phyloP scores from a whole-genome alignment of 179 eudicot genomes.

The Beta lomatogona region DNA sequence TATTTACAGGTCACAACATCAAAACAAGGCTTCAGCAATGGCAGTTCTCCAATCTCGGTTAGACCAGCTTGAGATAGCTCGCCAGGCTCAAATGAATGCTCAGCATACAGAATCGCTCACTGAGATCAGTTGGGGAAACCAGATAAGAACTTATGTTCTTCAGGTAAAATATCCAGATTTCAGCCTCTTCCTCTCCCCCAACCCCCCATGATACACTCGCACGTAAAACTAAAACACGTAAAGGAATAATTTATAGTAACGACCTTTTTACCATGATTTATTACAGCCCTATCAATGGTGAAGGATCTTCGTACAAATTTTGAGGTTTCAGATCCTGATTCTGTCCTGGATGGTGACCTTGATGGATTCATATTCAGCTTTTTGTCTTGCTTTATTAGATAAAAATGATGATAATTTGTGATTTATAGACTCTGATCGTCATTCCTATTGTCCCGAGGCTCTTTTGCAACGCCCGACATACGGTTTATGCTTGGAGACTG shows the following conservation, averaged over 20 bases:
- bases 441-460: not conserved
- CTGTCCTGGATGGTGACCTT: constrained; percentile 93
- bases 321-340: constrained; percentile 94
- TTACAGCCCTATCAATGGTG: constrained; percentile 97
- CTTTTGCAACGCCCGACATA: not conserved
- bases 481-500: not conserved
- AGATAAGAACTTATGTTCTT: constrained; percentile 88
- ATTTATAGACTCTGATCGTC: not conserved
- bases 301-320: constrained; percentile 90
- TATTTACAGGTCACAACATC: constrained; percentile 80
- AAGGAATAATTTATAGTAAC: not conserved
- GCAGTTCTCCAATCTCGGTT: constrained; percentile 95
- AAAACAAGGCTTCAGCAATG: constrained; percentile 92
- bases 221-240: not conserved
- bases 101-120: constrained; percentile 92
- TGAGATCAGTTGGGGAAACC: constrained; percentile 95
- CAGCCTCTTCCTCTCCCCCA: not conserved
- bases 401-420: constrained; percentile 43
- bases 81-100: constrained; percentile 92
- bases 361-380: constrained; percentile 86
- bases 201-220: not conserved
- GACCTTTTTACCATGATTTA: constrained; percentile 4
- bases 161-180: constrained; percentile 49
- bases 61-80: constrained; percentile 95
- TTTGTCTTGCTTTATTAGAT: constrained; percentile 72